phyloP scores from a whole-genome alignment of 2,329 filamentous ascomycete species.

The Pestalotiopsis sp. region DNA sequence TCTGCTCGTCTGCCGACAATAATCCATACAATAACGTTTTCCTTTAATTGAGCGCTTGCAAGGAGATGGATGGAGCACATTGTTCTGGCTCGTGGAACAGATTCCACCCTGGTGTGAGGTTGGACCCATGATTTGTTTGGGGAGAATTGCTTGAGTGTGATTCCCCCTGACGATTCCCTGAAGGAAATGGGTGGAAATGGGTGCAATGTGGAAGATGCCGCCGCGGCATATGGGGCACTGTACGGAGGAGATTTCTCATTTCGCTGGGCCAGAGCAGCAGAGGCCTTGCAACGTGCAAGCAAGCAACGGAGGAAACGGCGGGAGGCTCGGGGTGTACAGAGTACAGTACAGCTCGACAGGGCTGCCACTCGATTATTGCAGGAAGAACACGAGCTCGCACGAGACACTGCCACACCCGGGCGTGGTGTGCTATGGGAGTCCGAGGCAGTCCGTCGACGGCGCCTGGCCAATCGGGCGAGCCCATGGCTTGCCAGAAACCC shows the following conservation, averaged over 20 bases:
- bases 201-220: background rate
- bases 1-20: background rate
- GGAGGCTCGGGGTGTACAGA: background rate
- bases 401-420: constrained; percentile 8
- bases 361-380: constrained; percentile 5
- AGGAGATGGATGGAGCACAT: constrained; percentile 6
- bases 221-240: background rate
- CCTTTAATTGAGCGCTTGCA: constrained; percentile 8
- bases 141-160: constrained; percentile 10
- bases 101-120: constrained; percentile 1
- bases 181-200: background rate
- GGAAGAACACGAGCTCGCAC: constrained; percentile 10
- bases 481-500: background rate
- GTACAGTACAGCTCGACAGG: background rate
- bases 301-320: background rate
- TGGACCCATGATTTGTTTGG: constrained; percentile 9
- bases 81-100: constrained; percentile 12
- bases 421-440: background rate
- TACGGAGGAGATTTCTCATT: background rate
- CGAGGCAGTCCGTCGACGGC: background rate
- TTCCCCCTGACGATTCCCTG: background rate
- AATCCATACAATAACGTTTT: constrained; percentile 14
- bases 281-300: background rate
- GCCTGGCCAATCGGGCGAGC: background rate
- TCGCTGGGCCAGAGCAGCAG: background rate